Base-by-base conservation (phyloP, 2,329 filamentous ascomycete genomes). In the Pezicula rhizophila region DNA sequence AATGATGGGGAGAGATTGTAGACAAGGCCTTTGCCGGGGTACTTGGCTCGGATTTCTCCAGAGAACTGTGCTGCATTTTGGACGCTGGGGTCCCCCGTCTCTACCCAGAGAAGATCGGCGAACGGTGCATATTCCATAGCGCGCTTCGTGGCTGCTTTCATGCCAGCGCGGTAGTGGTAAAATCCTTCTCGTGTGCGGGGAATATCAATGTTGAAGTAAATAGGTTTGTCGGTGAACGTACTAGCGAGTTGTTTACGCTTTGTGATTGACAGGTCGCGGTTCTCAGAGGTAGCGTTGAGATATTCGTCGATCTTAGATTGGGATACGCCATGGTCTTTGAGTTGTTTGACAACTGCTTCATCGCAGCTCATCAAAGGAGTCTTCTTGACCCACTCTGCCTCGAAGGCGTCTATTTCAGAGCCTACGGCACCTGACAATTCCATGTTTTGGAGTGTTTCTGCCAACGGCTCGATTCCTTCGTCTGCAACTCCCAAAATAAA, bases 1-100 rank as follows among this genome's bases (percentile, higher is more conserved):
- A 99, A 99, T 8, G 89, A 95, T 1, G 93, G 93, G 4, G 85
- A 91, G 2, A 99, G 79, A 71, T 99, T 99, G 73, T 99, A 99
- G 0, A 97, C 92, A 20, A 99, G 79, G 33, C 88, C 87, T 78
- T 97, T 97, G 52, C 80, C 82, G 0, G 90, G 89, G 60, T 80
- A 75, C 3, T 70, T 73, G 0, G 73, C 69, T 47, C 87, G 82
- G 52, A 99, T 93, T 41, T 89, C 80, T 10, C 79, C 77, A 11
- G 87, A 88, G 45, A 99, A 89, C 45, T 77, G 75, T 3, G 78
- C 74, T 0, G 89, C 89, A 31, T 95, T 87, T 45, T 80, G 68
- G 10, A 97, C 89, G 57, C 82, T 85, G 18, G 93, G 92, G 58
- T 93, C 87, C 43, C 88, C 92, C 0, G 93, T 97, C 73, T 99